Conservation (phyloP, 352 stramenopile genomes). For the Globisporangium mamillatum region DNA sequence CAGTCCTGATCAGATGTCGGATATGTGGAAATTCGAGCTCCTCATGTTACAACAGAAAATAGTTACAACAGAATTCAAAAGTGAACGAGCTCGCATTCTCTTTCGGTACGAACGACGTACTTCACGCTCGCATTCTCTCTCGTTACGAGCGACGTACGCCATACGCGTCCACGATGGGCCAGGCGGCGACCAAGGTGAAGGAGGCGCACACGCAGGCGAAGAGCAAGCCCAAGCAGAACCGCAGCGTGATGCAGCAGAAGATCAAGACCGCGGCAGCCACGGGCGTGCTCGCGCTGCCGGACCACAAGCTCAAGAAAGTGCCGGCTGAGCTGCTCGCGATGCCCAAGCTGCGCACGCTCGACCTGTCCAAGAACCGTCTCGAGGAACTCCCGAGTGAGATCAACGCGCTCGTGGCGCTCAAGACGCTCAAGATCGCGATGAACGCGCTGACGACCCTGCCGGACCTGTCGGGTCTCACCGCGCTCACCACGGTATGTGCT, state of each 20-base stretch:
- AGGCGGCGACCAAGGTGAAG: conserved; percentile 59
- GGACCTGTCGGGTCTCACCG: conserved; percentile 59
- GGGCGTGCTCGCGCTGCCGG: conserved; percentile 64
- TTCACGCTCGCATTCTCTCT: neutral
- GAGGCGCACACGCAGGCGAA: conserved; percentile 66
- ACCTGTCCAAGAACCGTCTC: conserved; percentile 71
- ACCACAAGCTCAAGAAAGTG: conserved; percentile 77
- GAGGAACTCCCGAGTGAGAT: conserved; percentile 44
- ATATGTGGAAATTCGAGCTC: too few relatives aligned
- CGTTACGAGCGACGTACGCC: too few relatives aligned
- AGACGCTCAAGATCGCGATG: conserved; percentile 69
- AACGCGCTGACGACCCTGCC: conserved; percentile 61
- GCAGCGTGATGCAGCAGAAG: conserved; percentile 77
- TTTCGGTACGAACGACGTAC: too few relatives aligned
- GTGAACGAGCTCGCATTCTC: too few relatives aligned
- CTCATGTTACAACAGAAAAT: too few relatives aligned
- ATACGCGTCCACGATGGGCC: conserved; percentile 38
- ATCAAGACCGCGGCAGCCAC: conserved; percentile 55
- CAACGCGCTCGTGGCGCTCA: conserved; percentile 42
- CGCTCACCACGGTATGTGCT: conserved; percentile 58
- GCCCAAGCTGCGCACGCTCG: conserved; percentile 54
- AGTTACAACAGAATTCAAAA: too few relatives aligned
- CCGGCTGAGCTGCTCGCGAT: conserved; percentile 54
- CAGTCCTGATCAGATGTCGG: too few relatives aligned
- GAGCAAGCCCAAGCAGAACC: conserved; percentile 81